Base-by-base conservation (phyloP, 495 filamentous ascomycete species). In the Staphylotrichum longicolle region DNA sequence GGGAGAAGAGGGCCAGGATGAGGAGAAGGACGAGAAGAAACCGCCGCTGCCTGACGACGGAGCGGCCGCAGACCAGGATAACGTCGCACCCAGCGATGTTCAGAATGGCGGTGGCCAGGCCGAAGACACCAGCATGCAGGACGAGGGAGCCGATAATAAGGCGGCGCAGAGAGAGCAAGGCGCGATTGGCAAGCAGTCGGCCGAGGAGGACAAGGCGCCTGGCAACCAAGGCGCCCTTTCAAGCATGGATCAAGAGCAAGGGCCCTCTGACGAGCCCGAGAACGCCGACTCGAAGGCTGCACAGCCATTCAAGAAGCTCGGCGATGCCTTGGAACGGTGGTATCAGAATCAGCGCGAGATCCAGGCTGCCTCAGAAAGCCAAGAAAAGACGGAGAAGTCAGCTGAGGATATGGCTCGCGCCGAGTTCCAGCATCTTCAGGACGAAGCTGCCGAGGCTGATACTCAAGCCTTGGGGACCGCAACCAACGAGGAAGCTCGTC, bases 311-410 rank as follows among this genome's bases (percentile, higher is more conserved):
- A 91, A 93, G 76, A 93, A 94, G 62, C 82, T 99, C 58, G 95
- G 95, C 2, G 91, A 97, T 77, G 86, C 88, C 27, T 80, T 99
- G n/a, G 93, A 97, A 66, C 80, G 86, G 63, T 99, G 93, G 92
- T 91, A 97, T 72, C 85, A 88, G 45, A 86, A 86, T 63, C 89
- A 93, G 64, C 80, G 83, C 34, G 85, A 95, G 58, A 96, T 99
- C 58, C 76, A 83, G 64, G 80, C 83, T 41, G 77, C 90, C 54
- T 81, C 89, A 50, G 79, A 87, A 45, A 77, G 86, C 11, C 81
- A 81, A 45, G 55, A 65, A 34, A 65, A 73, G 63, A 69, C 67
- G 41, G 73, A 83, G 58, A 84, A 90, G 51, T 78, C 81, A 3
- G 61, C 63, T 2, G 57, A 60, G 20, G 84, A 91, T 47, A 89